Conservation (phyloP, 208 protist species). For the Trypanosomatidae sp. region DNA sequence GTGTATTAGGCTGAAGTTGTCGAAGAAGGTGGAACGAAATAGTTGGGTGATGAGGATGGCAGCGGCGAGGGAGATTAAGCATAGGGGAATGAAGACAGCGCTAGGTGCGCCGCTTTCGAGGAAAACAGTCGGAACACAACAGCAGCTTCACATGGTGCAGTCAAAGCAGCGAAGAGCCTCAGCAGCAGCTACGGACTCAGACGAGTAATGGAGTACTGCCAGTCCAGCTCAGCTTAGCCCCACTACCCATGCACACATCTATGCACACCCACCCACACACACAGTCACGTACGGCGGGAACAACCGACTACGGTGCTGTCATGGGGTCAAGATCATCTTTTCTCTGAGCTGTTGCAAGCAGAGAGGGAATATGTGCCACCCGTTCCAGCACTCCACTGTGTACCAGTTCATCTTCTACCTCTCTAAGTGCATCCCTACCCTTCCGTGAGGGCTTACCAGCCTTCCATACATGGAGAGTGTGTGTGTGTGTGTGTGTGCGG, state of each 20-base stretch:
- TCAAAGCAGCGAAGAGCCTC: background rate
- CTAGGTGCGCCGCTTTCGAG: background rate
- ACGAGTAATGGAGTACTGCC: background rate
- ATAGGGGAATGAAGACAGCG: background rate
- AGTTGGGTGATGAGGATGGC: no score
- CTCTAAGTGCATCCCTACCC: background rate
- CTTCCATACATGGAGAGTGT: background rate
- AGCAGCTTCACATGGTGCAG: background rate
- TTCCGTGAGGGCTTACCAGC: background rate
- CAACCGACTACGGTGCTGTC: background rate
- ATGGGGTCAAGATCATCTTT: background rate
- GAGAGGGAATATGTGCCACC: background rate
- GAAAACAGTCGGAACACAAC: background rate
- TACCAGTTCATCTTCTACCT: background rate
- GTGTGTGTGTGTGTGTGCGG: background rate
- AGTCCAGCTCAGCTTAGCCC: background rate
- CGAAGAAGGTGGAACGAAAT: background rate
- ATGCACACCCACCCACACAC: background rate
- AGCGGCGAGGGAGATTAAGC: background rate
- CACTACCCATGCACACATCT: background rate
- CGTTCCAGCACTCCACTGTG: background rate
- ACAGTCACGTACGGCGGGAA: background rate
- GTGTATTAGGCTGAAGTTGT: slow-evolving; percentile 2
- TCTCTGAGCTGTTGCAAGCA: background rate
- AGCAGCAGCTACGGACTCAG: background rate